Conservation (phyloP, 1,284 basidiomycete genomes). For the Schizopora paradoxa region DNA sequence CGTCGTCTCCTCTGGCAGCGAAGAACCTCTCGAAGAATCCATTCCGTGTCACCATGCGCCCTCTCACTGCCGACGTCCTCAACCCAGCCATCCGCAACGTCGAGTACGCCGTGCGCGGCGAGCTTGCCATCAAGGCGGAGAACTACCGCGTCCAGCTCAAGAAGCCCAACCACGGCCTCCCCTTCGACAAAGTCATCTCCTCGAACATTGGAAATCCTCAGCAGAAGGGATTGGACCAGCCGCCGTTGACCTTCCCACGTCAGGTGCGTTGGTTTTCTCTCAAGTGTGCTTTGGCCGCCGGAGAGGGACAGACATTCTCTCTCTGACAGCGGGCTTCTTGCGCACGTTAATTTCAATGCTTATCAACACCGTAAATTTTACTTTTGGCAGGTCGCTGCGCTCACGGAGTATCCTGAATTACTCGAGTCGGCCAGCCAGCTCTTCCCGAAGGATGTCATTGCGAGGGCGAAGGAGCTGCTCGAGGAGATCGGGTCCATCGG, state of each 20-base stretch:
- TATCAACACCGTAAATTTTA: background rate
- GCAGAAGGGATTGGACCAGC: conserved; percentile 90
- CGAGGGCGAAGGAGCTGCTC: conserved; percentile 75
- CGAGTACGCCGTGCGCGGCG: conserved; percentile 95
- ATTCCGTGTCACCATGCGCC: conserved; percentile 52
- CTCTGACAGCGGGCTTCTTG: too few species aligned
- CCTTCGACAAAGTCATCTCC: conserved; percentile 87
- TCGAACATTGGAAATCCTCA: conserved; percentile 99
- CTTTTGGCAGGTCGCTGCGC: conserved; percentile 65
- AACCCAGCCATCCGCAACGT: conserved; percentile 87
- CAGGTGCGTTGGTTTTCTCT: conserved; percentile 55
- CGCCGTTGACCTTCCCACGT: conserved; percentile 87
- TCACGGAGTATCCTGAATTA: conserved; percentile 90
- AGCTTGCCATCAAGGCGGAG: conserved; percentile 93
- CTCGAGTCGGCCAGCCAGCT: conserved; percentile 70
- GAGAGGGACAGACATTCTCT: too few species aligned
- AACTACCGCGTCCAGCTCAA: conserved; percentile 69
- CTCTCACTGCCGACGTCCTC: conserved; percentile 56
- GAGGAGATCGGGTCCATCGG: conserved; percentile 92
- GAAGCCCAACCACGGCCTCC: conserved; percentile 53
- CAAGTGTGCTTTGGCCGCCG: conserved; percentile 4
- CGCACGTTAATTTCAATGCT: too few species aligned
- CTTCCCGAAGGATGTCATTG: conserved; percentile 86
- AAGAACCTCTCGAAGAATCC: too few species aligned
- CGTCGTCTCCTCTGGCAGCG: too few species aligned